A percentile compares a stretch with the other conserved stretches of the same genome.
Conservation (phyloP, 148 eudicot species). For the Dysphania ambrosioides region DNA sequence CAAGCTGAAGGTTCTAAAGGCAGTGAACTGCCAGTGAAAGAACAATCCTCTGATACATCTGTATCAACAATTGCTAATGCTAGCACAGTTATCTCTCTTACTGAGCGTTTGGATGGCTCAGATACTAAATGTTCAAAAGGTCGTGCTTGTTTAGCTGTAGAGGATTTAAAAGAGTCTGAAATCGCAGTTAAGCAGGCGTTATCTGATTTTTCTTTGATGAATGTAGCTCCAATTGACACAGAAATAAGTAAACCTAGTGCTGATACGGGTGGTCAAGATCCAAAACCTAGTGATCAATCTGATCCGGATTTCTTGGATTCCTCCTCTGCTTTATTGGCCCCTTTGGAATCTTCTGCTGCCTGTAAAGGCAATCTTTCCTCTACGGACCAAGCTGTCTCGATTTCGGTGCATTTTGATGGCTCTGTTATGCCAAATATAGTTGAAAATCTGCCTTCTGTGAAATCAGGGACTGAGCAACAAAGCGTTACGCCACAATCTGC, state of each 20-base stretch:
- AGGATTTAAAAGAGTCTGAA: constrained; percentile 8
- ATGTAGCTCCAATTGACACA: not conserved
- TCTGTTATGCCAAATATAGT: not conserved
- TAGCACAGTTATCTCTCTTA: not conserved
- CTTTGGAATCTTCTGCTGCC: constrained; percentile 9
- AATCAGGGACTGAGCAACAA: constrained; percentile 5
- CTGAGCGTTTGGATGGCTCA: constrained; percentile 9
- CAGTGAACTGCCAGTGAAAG: constrained; percentile 20
- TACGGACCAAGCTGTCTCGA: constrained; percentile 14
- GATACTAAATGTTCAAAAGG: constrained; percentile 18
- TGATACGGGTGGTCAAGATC: constrained; percentile 7
- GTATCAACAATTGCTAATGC: constrained; percentile 9
- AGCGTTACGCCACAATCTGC: constrained; percentile 20
- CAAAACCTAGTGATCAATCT: constrained; percentile 17
- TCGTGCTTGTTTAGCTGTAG: not conserved
- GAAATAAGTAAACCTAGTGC: constrained; percentile 6
- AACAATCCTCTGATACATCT: constrained; percentile 16
- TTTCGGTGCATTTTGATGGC: constrained; percentile 2
- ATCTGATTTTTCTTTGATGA: not conserved
- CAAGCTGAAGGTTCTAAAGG: constrained; percentile 23
- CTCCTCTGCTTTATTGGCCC: constrained; percentile 10
- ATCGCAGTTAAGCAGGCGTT: not conserved
- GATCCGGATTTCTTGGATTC: constrained; percentile 7
- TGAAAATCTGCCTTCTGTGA: constrained; percentile 4
- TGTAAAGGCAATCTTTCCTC: constrained; percentile 4